These are phyloP conservation scores for Camellia japonica DNA, from an alignment of 148 eudicot genomes.

Conservation along the genomic window DNA sequence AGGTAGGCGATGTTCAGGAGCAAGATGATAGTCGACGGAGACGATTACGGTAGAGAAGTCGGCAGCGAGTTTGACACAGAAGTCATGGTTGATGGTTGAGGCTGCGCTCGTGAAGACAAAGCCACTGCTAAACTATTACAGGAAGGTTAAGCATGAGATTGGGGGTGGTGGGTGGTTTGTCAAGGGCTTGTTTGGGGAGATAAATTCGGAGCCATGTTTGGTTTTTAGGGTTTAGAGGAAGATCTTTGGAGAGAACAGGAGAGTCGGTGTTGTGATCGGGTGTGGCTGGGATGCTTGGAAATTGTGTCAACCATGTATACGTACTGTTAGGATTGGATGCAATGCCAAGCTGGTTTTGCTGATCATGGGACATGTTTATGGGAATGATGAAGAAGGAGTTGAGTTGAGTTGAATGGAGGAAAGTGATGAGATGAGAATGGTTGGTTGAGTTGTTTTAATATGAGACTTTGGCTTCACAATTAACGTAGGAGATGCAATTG, in stretches of 20 bases:
- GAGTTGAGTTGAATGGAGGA: too few species aligned
- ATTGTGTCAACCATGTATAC: slow-evolving; percentile 1
- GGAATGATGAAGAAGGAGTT: too few species aligned
- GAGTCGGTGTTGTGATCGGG: slow-evolving; percentile 5
- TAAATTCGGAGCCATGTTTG: slow-evolving; percentile 36
- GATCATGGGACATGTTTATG: too few species aligned
- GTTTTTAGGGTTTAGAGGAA: slow-evolving; percentile 25
- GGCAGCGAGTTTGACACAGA: slow-evolving; percentile 27
- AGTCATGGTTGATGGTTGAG: slow-evolving; percentile 19
- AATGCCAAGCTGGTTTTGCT: neutral
- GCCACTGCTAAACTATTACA: slow-evolving; percentile 49
- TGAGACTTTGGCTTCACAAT: too few species aligned
- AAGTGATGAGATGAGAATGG: too few species aligned
- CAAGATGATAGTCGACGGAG: slow-evolving; percentile 48
- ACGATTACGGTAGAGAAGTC: slow-evolving; percentile 30
- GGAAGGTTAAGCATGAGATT: slow-evolving; percentile 27
- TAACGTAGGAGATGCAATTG: too few species aligned
- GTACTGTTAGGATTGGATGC: slow-evolving; percentile 23
- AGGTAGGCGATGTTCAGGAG: slow-evolving; percentile 69
- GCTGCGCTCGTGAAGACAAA: slow-evolving; percentile 34
- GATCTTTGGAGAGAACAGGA: slow-evolving; percentile 37
- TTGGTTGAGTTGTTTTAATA: too few species aligned
- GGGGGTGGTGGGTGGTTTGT: too few species aligned
- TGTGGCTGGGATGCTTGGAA: slow-evolving; percentile 24
- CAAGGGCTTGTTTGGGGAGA: slow-evolving; percentile 20